Evolutionary conservation across 2,329 filamentous ascomycete genomes (phyloP), one percentile per base, ranked within the genome.

Genomic region (Tricladium varicosporioides): DNA sequence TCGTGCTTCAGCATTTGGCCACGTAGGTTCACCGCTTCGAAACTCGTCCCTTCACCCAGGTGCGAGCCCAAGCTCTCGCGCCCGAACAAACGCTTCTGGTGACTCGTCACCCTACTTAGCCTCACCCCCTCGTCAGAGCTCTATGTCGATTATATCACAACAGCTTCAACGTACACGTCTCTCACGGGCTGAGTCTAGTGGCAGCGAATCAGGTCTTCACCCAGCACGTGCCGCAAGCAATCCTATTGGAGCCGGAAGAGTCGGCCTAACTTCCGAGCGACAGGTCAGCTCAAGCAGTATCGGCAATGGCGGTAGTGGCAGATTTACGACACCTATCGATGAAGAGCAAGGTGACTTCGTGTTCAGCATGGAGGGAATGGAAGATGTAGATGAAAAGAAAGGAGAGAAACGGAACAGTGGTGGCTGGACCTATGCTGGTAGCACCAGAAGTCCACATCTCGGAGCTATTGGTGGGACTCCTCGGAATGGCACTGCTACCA

Each of bases 361-460:
- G 13, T 87, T 87, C 68, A 82, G 75, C 66, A 86, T 87, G 83
- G 84, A 87, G 63, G 82, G 77, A 63, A 86, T 86, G 83, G 84
- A 87, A 61, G 82, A 84, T 32, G 73, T 78, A 18, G 73, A 78
- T 40, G 72, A 78, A 51, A 83, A 82, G 71, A 77, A 80, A 54
- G 74, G 63, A 13, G 66, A 69, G 57, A 68, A 70, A 63, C 56
- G 65, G 53, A 70, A 66, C 36, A 68, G 67, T 58, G 65, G 67
- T 16, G 67, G 67, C 27, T 70, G 69, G 67, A 65, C 61, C 14
- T 68, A 65, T 51, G 51, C 60, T 16, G 54, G 58, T 36, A 57
- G 59, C 14, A 62, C 62, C 5, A 55, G 59, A 49, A 68, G 61
- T 46, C 62, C 65, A n/a, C 57, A 63, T 46, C 32, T 66, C 5